Percentiles rank a stretch among this genome's conserved stretches.
phyloP scores from a whole-genome alignment of 495 filamentous ascomycete genomes.

The Penicillium argentinense region DNA sequence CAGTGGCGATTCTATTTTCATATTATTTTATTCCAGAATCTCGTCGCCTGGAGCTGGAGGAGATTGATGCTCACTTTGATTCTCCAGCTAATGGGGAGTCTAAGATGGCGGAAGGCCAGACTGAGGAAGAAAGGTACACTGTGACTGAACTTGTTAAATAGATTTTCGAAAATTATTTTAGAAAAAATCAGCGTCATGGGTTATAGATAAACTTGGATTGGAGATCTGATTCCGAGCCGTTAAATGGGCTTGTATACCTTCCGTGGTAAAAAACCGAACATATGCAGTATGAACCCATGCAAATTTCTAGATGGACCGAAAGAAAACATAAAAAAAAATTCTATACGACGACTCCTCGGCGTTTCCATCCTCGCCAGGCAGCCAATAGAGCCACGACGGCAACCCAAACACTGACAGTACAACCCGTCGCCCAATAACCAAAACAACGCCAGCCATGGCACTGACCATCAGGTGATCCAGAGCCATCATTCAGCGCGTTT shows the following conservation, averaged over 20 bases:
- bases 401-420: slow-evolving; percentile 67
- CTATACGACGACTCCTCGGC: slow-evolving; percentile 75
- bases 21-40: slow-evolving; percentile 19
- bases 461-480: slow-evolving; percentile 34
- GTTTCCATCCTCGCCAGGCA: slow-evolving; percentile 88
- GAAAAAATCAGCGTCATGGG: too few relatives aligned
- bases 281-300: too few relatives aligned
- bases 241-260: too few relatives aligned
- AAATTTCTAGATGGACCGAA: slow-evolving; percentile 2
- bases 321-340: slow-evolving; percentile 1
- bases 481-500: slow-evolving; percentile 45
- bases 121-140: background rate
- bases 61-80: slow-evolving; percentile 14
- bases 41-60: slow-evolving; percentile 11
- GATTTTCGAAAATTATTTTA: background rate
- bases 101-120: background rate
- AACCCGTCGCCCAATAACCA: slow-evolving; percentile 78
- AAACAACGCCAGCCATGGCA: slow-evolving; percentile 79
- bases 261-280: too few relatives aligned
- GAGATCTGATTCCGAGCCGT: too few relatives aligned
- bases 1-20: slow-evolving; percentile 14
- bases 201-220: too few relatives aligned
- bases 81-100: background rate
- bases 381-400: slow-evolving; percentile 70
- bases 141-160: background rate